Conservation (phyloP, 108 stramenopile genomes). For the Chaetoceros tenuissimus region DNA sequence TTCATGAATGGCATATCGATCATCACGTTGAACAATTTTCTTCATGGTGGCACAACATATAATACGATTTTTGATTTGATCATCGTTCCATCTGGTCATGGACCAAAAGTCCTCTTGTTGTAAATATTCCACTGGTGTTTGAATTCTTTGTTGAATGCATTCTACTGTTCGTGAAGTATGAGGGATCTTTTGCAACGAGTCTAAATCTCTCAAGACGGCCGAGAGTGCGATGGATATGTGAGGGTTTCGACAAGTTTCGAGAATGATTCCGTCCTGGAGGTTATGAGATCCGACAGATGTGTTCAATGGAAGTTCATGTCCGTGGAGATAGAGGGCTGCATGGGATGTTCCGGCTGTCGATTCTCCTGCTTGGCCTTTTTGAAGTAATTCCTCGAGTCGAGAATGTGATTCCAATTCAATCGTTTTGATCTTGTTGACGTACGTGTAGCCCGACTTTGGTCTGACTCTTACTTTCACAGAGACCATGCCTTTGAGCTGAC, state of each 20-base stretch:
- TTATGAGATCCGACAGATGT: conserved; percentile 40
- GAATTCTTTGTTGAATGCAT: conserved; percentile 15
- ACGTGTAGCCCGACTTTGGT: conserved; percentile 24
- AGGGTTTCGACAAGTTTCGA: conserved; percentile 38
- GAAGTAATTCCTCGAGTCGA: conserved; percentile 20
- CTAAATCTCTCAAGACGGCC: conserved; percentile 36
- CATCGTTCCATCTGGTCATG: conserved; percentile 18
- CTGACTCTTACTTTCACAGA: conserved; percentile 24
- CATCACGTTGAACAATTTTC: conserved; percentile 29
- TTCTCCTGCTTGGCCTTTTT: not conserved
- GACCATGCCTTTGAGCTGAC: conserved; percentile 14
- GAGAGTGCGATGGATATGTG: conserved; percentile 25
- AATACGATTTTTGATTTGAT: conserved; percentile 22
- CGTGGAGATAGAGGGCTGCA: not conserved
- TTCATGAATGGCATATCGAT: conserved; percentile 25
- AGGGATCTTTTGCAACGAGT: conserved; percentile 16
- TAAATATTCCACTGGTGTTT: conserved; percentile 11
- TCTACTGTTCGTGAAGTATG: conserved; percentile 15
- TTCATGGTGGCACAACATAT: conserved; percentile 37
- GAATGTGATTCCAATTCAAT: conserved; percentile 25
- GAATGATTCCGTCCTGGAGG: conserved; percentile 25
- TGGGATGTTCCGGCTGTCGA: not conserved
- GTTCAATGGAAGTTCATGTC: conserved; percentile 33
- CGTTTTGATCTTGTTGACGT: conserved; percentile 23
- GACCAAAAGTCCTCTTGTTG: conserved; percentile 19